These are phyloP conservation scores for Beauveria sp. DNA, from an alignment of 2,329 filamentous ascomycete species.

Conservation along the genomic window DNA sequence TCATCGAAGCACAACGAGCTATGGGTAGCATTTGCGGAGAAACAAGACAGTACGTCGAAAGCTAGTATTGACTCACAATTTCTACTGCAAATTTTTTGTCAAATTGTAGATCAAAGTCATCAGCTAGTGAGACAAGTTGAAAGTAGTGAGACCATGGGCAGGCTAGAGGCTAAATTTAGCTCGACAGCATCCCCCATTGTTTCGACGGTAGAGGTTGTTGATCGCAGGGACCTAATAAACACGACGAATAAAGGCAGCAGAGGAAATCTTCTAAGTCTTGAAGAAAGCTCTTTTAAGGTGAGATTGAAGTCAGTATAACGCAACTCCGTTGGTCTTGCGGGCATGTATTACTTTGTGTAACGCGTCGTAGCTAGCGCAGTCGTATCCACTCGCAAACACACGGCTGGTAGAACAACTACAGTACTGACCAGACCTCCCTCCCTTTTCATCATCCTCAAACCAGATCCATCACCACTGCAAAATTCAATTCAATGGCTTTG, in stretches of 20 bases:
- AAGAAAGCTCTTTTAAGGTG: background rate
- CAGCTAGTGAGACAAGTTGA: background rate
- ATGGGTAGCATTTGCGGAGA: background rate
- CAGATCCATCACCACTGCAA: constrained; percentile 10
- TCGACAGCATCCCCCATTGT: background rate
- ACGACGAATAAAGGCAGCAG: too few relatives aligned
- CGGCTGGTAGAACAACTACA: too few relatives aligned
- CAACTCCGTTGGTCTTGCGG: too few relatives aligned
- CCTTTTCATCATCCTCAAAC: background rate
- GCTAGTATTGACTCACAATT: background rate
- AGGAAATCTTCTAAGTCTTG: fast-evolving
- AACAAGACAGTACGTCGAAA: background rate
- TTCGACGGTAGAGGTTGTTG: background rate
- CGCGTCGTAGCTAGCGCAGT: too few relatives aligned
- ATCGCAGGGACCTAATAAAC: too few relatives aligned
- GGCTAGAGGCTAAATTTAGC: background rate
- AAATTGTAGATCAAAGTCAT: background rate
- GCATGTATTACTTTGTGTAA: too few relatives aligned
- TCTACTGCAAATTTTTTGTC: background rate
- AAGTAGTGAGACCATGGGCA: background rate
- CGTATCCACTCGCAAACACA: too few relatives aligned
- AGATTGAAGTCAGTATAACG: too few relatives aligned
- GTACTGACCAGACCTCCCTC: background rate
- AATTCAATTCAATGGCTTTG: background rate
- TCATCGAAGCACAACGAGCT: too few relatives aligned